Percentiles rank a stretch among this genome's conserved stretches.
phyloP scores from a whole-genome alignment of 495 filamentous ascomycete genomes.

The Penicillium daleae region DNA sequence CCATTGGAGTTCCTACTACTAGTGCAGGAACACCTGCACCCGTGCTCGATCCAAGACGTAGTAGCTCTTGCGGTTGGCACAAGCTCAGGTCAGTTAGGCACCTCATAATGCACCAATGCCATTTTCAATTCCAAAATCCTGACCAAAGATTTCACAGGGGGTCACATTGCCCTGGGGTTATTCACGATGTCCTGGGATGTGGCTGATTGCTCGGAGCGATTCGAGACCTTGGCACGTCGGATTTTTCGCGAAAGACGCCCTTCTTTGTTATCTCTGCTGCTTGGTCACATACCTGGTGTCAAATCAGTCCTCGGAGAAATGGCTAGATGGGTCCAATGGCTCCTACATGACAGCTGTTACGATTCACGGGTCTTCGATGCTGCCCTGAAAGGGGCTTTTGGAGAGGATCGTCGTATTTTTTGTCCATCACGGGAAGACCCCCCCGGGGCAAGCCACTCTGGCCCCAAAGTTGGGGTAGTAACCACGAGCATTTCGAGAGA shows the following conservation, averaged over 20 bases:
- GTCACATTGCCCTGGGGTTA: not conserved
- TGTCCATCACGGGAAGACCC: not conserved
- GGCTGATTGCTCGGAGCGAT: not conserved
- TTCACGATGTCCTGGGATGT: not conserved
- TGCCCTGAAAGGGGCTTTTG: not conserved
- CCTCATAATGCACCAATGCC: too few relatives aligned
- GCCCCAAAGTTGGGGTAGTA: not conserved
- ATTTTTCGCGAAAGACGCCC: not conserved
- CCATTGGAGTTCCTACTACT: not conserved
- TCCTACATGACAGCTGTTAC: not conserved
- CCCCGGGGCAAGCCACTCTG: not conserved
- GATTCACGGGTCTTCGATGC: not conserved
- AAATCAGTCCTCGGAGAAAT: not conserved
- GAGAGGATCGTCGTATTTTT: not conserved
- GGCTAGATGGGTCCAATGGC: not conserved
- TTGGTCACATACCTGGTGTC: not conserved
- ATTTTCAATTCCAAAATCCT: not conserved
- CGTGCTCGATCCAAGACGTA: not conserved
- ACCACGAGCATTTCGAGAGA: not conserved
- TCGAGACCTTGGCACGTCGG: not conserved
- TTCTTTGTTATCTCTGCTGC: not conserved
- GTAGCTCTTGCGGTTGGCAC: not conserved
- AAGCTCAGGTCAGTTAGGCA: conserved; percentile 2
- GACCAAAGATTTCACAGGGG: not conserved
- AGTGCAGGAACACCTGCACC: not conserved